These are phyloP conservation scores for Pleurotus sapidus DNA, from an alignment of 768 basidiomycete species.

Conservation along the genomic window DNA sequence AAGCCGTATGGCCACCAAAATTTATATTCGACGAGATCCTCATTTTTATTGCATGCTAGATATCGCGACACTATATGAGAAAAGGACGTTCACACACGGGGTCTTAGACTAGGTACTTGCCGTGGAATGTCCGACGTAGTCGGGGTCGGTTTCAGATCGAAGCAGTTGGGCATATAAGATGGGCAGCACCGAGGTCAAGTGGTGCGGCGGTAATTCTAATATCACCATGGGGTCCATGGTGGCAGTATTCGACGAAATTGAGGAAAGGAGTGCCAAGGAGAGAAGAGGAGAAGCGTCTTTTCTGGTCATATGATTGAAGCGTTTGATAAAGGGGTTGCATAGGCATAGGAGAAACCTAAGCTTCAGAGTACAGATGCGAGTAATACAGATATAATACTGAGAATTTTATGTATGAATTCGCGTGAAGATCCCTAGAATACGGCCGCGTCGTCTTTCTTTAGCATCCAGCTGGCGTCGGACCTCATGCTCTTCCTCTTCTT, in stretches of 20 bases:
- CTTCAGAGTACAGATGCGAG: no score
- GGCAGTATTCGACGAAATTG: no score
- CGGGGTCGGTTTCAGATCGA: not conserved
- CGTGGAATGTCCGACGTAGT: not conserved
- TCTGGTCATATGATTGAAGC: no score
- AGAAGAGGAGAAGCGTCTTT: no score
- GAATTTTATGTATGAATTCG: slow-evolving; percentile 8
- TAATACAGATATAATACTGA: no score
- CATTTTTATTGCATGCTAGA: slow-evolving; percentile 8
- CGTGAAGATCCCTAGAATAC: not conserved
- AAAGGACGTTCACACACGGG: not conserved
- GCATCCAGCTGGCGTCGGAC: slow-evolving; percentile 50
- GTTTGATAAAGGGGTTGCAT: no score
- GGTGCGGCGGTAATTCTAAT: no score
- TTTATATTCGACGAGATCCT: slow-evolving; percentile 1
- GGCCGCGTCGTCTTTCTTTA: slow-evolving; percentile 43
- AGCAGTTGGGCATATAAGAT: no score
- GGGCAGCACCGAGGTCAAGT: no score
- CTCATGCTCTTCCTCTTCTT: slow-evolving; percentile 80
- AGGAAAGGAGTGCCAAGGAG: no score
- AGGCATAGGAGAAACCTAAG: no score
- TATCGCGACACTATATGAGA: not conserved
- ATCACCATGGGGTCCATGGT: no score
- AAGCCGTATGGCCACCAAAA: slow-evolving; percentile 12
- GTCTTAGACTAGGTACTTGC: not conserved